These are phyloP conservation scores for Globisporangium alternatum DNA, from an alignment of 352 stramenopile genomes.

Conservation along the genomic window DNA sequence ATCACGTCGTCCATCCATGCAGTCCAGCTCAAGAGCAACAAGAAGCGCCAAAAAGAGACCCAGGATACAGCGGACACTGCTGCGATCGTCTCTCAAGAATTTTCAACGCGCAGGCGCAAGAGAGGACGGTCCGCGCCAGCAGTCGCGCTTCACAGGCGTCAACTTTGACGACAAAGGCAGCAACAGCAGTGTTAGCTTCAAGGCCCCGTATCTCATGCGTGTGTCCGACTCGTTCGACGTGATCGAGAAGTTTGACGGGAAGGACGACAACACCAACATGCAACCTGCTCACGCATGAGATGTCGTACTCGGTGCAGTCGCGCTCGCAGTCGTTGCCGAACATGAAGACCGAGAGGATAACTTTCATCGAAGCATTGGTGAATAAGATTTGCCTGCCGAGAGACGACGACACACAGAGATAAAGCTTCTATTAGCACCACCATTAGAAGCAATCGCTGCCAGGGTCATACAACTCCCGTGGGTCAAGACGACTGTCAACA, in stretches of 20 bases:
- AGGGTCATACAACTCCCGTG: too few relatives aligned
- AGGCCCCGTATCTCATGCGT: constrained; percentile 20
- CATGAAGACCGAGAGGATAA: too few relatives aligned
- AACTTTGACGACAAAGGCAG: constrained; percentile 23
- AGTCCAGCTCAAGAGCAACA: constrained; percentile 85
- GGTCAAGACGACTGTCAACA: too few relatives aligned
- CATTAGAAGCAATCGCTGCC: too few relatives aligned
- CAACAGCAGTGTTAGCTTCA: constrained; percentile 12
- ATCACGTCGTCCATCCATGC: too few relatives aligned
- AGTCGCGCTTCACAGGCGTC: constrained; percentile 51
- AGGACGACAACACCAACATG: constrained; percentile 31
- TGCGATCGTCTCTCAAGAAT: constrained; percentile 16
- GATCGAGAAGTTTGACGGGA: constrained; percentile 41
- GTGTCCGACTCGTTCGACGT: constrained; percentile 55
- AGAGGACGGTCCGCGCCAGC: constrained; percentile 35
- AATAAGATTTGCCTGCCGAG: too few relatives aligned
- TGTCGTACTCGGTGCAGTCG: constrained; percentile 49
- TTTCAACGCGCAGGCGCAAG: constrained; percentile 22
- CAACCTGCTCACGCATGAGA: constrained; percentile 43
- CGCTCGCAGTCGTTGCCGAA: constrained; percentile 74
- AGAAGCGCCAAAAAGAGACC: constrained; percentile 58
- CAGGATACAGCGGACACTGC: constrained; percentile 20
- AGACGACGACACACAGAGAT: too few relatives aligned
- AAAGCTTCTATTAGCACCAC: too few relatives aligned
- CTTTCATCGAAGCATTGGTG: too few relatives aligned